These are phyloP conservation scores for Lathyrus oleraceus DNA, from an alignment of 306 rosid species.

Conservation along the genomic window DNA sequence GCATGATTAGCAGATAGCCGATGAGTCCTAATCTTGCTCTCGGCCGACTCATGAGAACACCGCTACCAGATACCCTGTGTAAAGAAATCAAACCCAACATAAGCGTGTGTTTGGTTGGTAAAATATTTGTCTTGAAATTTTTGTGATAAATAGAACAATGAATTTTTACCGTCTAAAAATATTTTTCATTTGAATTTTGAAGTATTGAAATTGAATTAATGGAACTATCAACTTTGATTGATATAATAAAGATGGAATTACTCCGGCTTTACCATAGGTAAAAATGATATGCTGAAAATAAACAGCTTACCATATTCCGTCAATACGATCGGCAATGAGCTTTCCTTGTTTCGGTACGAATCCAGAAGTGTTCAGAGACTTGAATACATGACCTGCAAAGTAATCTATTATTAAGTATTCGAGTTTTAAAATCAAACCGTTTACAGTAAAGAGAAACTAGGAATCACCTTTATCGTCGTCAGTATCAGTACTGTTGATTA, in stretches of 20 bases:
- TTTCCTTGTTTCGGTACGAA: conserved; percentile 89
- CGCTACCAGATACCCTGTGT: conserved; percentile 91
- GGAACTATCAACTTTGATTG: neutral
- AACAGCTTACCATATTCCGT: conserved; percentile 85
- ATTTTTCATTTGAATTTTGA: neutral
- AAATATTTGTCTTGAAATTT: neutral
- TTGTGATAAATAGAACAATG: neutral
- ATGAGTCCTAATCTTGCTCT: conserved; percentile 84
- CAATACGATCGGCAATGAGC: conserved; percentile 85
- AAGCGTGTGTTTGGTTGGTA: neutral
- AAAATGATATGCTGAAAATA: conserved; percentile 15
- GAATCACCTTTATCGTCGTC: conserved; percentile 84
- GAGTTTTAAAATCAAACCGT: conserved; percentile 28
- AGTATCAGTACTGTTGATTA: conserved; percentile 54
- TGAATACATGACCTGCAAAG: conserved; percentile 84
- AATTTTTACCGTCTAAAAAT: neutral
- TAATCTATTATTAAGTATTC: conserved; percentile 9
- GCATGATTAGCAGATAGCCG: conserved; percentile 74
- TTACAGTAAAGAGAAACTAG: conserved; percentile 17
- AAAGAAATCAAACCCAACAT: conserved; percentile 25
- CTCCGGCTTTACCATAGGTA: conserved; percentile 13
- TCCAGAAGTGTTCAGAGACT: conserved; percentile 88
- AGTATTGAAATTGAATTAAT: conserved; percentile 2
- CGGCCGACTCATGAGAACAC: conserved; percentile 88
- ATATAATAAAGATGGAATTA: neutral